phyloP scores from a whole-genome alignment of 495 filamentous ascomycete genomes.

The Trichocladium antarcticum region DNA sequence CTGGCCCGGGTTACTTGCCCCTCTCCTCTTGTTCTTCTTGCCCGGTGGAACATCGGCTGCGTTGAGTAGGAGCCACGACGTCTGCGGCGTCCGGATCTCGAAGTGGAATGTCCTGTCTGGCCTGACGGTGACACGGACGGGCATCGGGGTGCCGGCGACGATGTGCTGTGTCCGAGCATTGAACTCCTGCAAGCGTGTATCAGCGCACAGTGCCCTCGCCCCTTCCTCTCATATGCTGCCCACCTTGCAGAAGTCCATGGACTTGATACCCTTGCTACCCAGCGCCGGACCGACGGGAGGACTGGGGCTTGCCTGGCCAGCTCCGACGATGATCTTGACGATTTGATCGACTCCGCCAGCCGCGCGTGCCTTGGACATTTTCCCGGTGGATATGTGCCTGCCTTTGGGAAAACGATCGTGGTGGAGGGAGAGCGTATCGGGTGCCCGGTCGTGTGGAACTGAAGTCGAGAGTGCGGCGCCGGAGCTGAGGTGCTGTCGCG shows the following conservation, averaged over 20 bases:
- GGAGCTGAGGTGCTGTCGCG: slow-evolving; percentile 1
- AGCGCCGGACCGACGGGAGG: slow-evolving; percentile 96
- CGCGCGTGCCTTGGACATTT: slow-evolving; percentile 71
- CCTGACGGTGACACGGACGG: slow-evolving; percentile 80
- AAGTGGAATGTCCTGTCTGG: slow-evolving; percentile 90
- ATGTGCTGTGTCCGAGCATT: slow-evolving; percentile 90
- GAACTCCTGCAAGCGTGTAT: slow-evolving; percentile 60
- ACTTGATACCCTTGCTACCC: slow-evolving; percentile 96
- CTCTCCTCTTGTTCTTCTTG: slow-evolving; percentile 67
- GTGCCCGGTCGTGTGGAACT: background rate
- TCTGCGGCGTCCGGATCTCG: slow-evolving; percentile 84
- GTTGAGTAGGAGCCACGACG: slow-evolving; percentile 74
- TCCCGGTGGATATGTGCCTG: slow-evolving; percentile 8
- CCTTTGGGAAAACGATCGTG: background rate
- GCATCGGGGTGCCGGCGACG: slow-evolving; percentile 71
- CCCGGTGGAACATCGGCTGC: slow-evolving; percentile 63
- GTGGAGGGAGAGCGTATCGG: background rate
- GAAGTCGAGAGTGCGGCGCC: background rate
- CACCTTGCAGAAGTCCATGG: slow-evolving; percentile 99
- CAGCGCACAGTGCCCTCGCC: background rate
- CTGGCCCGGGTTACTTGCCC: slow-evolving; percentile 65
- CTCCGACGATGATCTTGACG: slow-evolving; percentile 96
- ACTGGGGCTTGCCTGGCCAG: slow-evolving; percentile 90
- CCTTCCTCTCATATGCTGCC: slow-evolving; percentile 7
- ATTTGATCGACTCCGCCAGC: slow-evolving; percentile 56